Conservation (phyloP, 768 basidiomycete species). For the Cyclocybe cylindracea region DNA sequence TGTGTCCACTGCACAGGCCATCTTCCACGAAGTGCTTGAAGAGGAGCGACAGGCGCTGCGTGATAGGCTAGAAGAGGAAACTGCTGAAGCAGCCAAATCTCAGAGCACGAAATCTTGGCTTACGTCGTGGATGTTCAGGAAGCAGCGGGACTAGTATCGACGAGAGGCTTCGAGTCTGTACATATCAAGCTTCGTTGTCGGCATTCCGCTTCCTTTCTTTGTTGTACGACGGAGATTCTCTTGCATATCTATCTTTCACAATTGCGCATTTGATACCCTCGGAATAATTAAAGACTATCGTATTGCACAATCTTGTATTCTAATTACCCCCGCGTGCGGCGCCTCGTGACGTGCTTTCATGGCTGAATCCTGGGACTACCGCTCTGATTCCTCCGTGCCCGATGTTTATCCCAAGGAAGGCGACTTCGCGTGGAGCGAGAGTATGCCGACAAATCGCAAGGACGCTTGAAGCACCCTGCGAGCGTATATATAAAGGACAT, state of each 20-base stretch:
- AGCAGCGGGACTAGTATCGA: conserved; percentile 21
- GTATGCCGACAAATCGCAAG: conserved; percentile 32
- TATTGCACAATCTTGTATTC: conserved; percentile 8
- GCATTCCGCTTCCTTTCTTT: background rate
- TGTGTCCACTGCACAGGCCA: conserved; percentile 63
- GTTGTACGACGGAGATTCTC: conserved; percentile 24
- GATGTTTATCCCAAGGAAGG: conserved; percentile 35
- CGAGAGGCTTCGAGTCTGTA: background rate
- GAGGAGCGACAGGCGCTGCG: conserved; percentile 64
- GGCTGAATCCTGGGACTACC: conserved; percentile 9
- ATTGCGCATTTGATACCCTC: conserved; percentile 35
- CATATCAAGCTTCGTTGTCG: too few relatives aligned
- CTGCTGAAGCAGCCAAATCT: conserved; percentile 41
- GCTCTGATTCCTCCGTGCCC: conserved; percentile 30
- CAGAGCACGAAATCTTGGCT: conserved; percentile 56
- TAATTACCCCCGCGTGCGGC: background rate
- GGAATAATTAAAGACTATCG: conserved; percentile 35
- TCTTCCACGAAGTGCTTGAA: conserved; percentile 66
- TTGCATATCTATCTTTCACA: conserved; percentile 17
- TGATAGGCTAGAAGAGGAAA: conserved; percentile 54
- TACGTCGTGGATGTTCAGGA: conserved; percentile 67
- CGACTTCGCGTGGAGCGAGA: conserved; percentile 28
- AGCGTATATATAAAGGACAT: conserved; percentile 16
- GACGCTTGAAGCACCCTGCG: background rate
- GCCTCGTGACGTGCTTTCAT: conserved; percentile 9